Conservation (phyloP, 495 filamentous ascomycete species). For the Tuber melanosporum region DNA sequence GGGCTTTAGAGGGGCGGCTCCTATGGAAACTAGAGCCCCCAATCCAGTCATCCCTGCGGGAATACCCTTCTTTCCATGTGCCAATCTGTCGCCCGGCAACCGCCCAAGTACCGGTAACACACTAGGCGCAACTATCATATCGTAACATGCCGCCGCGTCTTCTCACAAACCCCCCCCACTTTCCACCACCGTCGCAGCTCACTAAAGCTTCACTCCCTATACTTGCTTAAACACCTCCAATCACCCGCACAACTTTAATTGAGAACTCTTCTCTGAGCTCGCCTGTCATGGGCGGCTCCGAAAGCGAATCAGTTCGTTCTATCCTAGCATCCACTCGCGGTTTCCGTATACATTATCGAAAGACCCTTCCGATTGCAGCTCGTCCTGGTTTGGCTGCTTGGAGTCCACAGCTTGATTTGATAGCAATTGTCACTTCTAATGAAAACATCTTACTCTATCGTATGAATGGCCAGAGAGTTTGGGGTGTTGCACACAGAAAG, state of each 20-base stretch:
- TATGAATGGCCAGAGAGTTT: constrained; percentile 62
- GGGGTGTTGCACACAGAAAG: constrained; percentile 46
- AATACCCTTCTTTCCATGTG: neutral
- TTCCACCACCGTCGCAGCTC: neutral
- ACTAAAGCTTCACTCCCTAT: neutral
- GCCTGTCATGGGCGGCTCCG: constrained; percentile 21
- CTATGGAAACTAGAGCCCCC: neutral
- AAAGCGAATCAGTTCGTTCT: constrained; percentile 10
- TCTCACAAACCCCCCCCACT: neutral
- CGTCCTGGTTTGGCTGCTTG: constrained; percentile 50
- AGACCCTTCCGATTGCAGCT: constrained; percentile 31
- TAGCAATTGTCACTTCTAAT: constrained; percentile 57
- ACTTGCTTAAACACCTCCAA: neutral
- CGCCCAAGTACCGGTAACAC: too few species aligned
- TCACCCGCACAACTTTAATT: neutral
- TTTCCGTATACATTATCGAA: constrained; percentile 33
- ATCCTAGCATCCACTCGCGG: constrained; percentile 15
- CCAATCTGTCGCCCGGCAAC: neutral
- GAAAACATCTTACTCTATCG: constrained; percentile 58
- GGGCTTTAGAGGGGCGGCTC: constrained; percentile 1
- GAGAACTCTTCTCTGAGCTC: neutral
- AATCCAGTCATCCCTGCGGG: neutral
- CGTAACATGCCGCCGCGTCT: neutral
- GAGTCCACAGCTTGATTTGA: constrained; percentile 68
- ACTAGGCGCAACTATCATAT: neutral